Conservation (phyloP, 371 early-diverging fungal genomes). For the Mucor sp. region DNA sequence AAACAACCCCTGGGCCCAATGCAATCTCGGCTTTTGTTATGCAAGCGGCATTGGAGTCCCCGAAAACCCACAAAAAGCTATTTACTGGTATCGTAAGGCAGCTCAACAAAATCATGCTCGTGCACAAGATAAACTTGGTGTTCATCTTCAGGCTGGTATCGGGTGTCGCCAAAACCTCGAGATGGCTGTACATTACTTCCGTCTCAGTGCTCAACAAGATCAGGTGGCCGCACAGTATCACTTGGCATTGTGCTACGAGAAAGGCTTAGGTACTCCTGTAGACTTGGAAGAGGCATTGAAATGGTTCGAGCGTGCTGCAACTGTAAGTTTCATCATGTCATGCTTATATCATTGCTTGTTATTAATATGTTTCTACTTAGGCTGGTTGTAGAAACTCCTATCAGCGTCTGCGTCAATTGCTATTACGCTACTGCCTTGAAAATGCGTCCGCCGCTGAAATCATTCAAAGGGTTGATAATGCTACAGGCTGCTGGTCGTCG, state of each 20-base stretch:
- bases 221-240: slow-evolving; percentile 65
- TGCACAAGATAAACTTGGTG: slow-evolving; percentile 80
- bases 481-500: slow-evolving; percentile 10
- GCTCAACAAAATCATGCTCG: slow-evolving; percentile 53
- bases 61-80: slow-evolving; percentile 45
- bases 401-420: slow-evolving; percentile 44
- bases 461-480: slow-evolving; percentile 11
- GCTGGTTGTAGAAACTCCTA: slow-evolving; percentile 52
- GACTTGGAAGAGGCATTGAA: slow-evolving; percentile 57
- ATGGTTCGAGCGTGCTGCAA: slow-evolving; percentile 76
- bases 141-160: slow-evolving; percentile 75
- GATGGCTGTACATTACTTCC: slow-evolving; percentile 62
- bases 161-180: slow-evolving; percentile 59
- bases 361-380: slow-evolving; percentile 5
- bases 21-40: slow-evolving; percentile 73
- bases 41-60: slow-evolving; percentile 75
- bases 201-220: slow-evolving; percentile 65
- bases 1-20: slow-evolving; percentile 68
- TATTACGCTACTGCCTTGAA: slow-evolving; percentile 46
- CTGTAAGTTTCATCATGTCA: slow-evolving; percentile 18
- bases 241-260: slow-evolving; percentile 65
- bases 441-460: slow-evolving; percentile 14
- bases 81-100: slow-evolving; percentile 74
- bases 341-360: background rate
- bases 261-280: slow-evolving; percentile 64